These are phyloP conservation scores for Brassica incana DNA, from an alignment of 345 rosid genomes.

Conservation along the genomic window DNA sequence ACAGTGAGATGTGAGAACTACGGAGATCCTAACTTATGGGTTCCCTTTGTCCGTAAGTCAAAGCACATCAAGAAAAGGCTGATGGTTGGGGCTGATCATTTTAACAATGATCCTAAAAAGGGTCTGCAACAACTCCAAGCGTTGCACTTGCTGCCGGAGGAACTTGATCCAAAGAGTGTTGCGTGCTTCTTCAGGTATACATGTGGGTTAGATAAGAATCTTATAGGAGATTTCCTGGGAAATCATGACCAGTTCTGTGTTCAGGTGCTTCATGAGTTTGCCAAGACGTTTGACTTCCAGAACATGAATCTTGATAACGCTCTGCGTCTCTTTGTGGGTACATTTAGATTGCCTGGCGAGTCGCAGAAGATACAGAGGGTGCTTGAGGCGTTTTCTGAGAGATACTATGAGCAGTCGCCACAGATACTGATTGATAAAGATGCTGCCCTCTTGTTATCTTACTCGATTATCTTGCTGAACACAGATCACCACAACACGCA, in stretches of 20 bases:
- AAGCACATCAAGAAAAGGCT: slow-evolving; percentile 58
- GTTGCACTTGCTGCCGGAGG: slow-evolving; percentile 61
- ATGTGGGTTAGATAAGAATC: slow-evolving; percentile 67
- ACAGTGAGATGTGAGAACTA: slow-evolving; percentile 54
- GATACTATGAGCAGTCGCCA: slow-evolving; percentile 80
- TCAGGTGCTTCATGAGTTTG: slow-evolving; percentile 76
- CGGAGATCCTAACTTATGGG: slow-evolving; percentile 56
- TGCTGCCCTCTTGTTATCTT: slow-evolving; percentile 72
- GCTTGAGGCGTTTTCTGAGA: slow-evolving; percentile 79
- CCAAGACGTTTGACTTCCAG: slow-evolving; percentile 63
- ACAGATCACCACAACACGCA: slow-evolving; percentile 78
- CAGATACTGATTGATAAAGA: slow-evolving; percentile 58
- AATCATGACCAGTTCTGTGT: slow-evolving; percentile 74
- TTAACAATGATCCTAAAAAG: slow-evolving; percentile 66
- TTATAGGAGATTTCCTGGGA: slow-evolving; percentile 70
- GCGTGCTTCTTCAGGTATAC: slow-evolving; percentile 71
- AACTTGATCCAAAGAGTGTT: slow-evolving; percentile 68
- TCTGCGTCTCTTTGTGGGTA: slow-evolving; percentile 70
- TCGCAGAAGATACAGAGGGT: slow-evolving; percentile 83
- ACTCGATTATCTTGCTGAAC: slow-evolving; percentile 70
- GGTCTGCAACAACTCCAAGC: slow-evolving; percentile 72
- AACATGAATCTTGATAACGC: slow-evolving; percentile 71
- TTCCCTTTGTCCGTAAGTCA: slow-evolving; percentile 60
- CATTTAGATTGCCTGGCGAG: slow-evolving; percentile 79
- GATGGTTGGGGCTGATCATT: slow-evolving; percentile 67